Conservation (phyloP, 2,329 filamentous ascomycete genomes). For the Ramularia endophylla region DNA sequence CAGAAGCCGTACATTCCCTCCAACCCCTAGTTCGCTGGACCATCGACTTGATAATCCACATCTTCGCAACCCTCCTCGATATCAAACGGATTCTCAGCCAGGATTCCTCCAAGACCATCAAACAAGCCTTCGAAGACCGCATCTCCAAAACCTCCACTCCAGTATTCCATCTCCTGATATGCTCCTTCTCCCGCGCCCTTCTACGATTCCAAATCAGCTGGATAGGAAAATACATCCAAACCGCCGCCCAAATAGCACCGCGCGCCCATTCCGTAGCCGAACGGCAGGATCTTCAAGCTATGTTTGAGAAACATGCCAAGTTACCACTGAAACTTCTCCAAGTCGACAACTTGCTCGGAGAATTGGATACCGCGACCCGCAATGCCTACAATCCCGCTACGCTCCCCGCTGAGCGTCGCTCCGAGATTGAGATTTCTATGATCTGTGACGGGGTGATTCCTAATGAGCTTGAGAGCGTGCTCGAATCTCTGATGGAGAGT, state of each 20-base stretch:
- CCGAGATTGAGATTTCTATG: constrained; percentile 47
- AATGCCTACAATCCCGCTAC: constrained; percentile 48
- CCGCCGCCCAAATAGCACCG: constrained; percentile 12
- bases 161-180: constrained; percentile 54
- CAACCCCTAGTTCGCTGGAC: constrained; percentile 74
- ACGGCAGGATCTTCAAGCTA: constrained; percentile 44
- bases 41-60: constrained; percentile 56
- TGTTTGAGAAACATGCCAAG: constrained; percentile 45
- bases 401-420: constrained; percentile 41
- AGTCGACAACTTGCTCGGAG: constrained; percentile 45
- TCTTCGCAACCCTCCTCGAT: constrained; percentile 49
- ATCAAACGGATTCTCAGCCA: constrained; percentile 26
- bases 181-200: constrained; percentile 67
- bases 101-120: constrained; percentile 2
- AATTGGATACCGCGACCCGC: constrained; percentile 61
- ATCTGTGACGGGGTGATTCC: constrained; percentile 47
- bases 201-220: constrained; percentile 63
- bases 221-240: constrained; percentile 36
- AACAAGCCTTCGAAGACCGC: constrained; percentile 18
- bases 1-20: constrained; percentile 66
- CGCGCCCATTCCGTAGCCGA: constrained; percentile 48
- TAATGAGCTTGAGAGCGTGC: constrained; percentile 43
- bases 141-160: constrained; percentile 19
- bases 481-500: constrained; percentile 44
- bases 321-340: constrained; percentile 41